Evolutionary conservation across 139 green algal genomes (phyloP).

Genomic region (Closterium sp.): DNA sequence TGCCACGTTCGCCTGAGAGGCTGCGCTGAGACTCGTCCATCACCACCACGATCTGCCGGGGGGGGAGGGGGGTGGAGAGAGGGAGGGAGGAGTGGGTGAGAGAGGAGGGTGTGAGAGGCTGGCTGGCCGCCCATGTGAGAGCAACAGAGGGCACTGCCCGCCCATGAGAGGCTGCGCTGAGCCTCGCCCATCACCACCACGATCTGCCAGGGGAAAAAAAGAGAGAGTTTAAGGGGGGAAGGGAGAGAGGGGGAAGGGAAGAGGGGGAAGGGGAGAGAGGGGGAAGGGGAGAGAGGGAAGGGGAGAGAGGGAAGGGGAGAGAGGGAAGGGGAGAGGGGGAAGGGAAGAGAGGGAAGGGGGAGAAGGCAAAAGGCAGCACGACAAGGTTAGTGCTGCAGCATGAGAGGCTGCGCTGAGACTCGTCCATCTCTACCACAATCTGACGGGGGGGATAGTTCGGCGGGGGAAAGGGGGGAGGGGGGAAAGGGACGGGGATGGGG

Average conservation of each 20-base stretch:
- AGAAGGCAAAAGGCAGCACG: neutral
- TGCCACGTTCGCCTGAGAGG: neutral
- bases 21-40: neutral
- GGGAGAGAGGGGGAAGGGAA: neutral
- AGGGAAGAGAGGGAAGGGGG: neutral
- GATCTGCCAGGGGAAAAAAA: no score
- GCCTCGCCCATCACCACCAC: no score
- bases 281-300: neutral
- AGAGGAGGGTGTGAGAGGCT: neutral
- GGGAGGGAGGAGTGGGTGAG: no score
- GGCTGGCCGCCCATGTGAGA: no score
- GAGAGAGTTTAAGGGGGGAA: no score
- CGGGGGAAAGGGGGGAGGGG: neutral
- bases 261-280: neutral
- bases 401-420: no score
- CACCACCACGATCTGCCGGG: neutral
- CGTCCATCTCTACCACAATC: no score
- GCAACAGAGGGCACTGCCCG: no score
- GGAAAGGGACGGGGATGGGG: no score
- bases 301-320: neutral
- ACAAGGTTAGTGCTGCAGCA: no score
- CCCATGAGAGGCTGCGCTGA: no score
- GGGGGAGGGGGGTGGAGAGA: neutral
- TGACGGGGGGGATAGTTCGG: no score
- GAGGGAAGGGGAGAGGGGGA: neutral